A percentile compares a stretch with the other conserved stretches of the same genome.
phyloP scores from a whole-genome alignment of 768 basidiomycete species.

The Flagelloscypha sp. region DNA sequence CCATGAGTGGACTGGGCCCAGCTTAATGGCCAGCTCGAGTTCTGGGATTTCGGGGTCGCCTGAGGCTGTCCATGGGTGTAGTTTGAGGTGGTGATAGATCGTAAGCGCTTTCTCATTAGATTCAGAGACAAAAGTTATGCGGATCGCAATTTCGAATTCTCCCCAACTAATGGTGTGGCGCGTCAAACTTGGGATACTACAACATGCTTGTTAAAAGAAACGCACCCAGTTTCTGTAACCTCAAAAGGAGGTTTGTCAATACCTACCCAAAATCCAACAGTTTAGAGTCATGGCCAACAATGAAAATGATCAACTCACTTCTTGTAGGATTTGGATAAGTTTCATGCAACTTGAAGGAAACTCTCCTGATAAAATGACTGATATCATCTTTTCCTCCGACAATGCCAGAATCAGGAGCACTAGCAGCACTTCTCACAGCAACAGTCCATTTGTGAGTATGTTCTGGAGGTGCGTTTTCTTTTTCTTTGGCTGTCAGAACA shows the following conservation, averaged over 20 bases:
- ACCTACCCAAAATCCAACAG: constrained; percentile 38
- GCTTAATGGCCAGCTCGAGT: constrained; percentile 55
- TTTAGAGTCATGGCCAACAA: constrained; percentile 4
- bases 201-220: background rate
- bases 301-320: constrained; percentile 45
- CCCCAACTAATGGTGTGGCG: constrained; percentile 65
- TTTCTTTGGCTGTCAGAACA: constrained; percentile 68
- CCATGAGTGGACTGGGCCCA: constrained; percentile 89
- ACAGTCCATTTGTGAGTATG: constrained; percentile 98
- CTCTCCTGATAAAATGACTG: constrained; percentile 87
- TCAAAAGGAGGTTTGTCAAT: constrained; percentile 92
- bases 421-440: constrained; percentile 83
- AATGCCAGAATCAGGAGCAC: constrained; percentile 58
- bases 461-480: constrained; percentile 51
- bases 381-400: constrained; percentile 90
- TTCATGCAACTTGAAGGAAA: constrained; percentile 96
- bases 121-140: constrained; percentile 83
- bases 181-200: background rate
- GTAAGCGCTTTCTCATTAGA: constrained; percentile 85
- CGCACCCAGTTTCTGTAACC: constrained; percentile 89
- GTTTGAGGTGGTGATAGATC: constrained; percentile 89
- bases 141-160: constrained; percentile 94
- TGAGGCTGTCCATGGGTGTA: constrained; percentile 76
- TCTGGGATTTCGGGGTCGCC: constrained; percentile 62
- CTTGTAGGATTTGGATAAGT: constrained; percentile 87